phyloP scores from a whole-genome alignment of 2,329 filamentous ascomycete species.

The Diaporthe ampelina region DNA sequence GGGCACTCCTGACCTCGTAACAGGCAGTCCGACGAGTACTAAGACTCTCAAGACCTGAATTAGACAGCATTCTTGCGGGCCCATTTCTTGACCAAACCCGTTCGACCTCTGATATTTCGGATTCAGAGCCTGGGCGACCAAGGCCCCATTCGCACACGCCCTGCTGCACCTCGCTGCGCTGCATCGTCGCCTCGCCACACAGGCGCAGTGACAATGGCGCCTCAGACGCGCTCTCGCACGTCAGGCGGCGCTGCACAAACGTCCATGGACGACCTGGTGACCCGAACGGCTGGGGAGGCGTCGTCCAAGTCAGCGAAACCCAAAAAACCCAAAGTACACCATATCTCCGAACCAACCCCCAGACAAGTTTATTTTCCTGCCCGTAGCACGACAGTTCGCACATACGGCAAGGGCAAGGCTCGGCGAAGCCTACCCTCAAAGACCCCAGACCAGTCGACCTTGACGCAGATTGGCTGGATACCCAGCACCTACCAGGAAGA shows the following conservation, averaged over 20 bases:
- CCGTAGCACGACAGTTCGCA: constrained; percentile 39
- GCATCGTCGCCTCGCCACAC: not conserved
- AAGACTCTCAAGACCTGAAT: not conserved
- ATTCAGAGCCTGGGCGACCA: not conserved
- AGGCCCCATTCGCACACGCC: not conserved
- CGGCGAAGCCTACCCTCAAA: constrained; percentile 32
- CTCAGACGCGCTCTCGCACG: constrained; percentile 39
- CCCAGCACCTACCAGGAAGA: constrained; percentile 40
- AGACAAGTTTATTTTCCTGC: constrained; percentile 51
- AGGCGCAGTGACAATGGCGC: constrained; percentile 31
- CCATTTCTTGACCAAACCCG: not conserved
- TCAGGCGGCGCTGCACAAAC: constrained; percentile 21
- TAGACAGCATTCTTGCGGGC: not conserved
- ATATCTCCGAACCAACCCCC: constrained; percentile 43
- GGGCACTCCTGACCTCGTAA: constrained; percentile 10
- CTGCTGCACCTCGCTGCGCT: not conserved
- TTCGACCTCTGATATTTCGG: not conserved
- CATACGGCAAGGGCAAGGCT: constrained; percentile 30
- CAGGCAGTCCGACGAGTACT: constrained; percentile 27
- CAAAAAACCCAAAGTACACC: constrained; percentile 44
- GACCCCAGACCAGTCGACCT: constrained; percentile 49
- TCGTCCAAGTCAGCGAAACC: constrained; percentile 10
- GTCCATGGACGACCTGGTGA: constrained; percentile 19
- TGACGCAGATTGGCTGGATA: constrained; percentile 51
- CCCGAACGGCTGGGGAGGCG: not conserved